phyloP scores from a whole-genome alignment of 106 monocot species.

The Dendrobium catenatum region DNA sequence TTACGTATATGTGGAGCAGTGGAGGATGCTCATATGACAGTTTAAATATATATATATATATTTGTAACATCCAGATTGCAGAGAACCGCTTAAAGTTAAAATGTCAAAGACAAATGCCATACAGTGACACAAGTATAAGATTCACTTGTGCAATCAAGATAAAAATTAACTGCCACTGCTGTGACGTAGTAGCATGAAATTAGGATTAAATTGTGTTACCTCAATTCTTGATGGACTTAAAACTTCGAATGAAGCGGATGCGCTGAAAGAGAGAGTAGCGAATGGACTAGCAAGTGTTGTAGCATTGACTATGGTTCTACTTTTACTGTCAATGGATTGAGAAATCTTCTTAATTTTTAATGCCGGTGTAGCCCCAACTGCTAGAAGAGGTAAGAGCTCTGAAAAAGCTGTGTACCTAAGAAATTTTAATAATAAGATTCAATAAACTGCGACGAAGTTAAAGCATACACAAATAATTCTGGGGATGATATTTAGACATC shows the following conservation, averaged over 20 bases:
- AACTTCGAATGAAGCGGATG: slow-evolving; percentile 88
- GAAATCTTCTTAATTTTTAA: slow-evolving; percentile 81
- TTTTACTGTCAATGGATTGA: slow-evolving; percentile 64
- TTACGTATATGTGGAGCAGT: background rate
- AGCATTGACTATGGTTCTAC: slow-evolving; percentile 47
- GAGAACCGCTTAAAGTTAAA: background rate
- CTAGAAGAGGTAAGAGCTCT: slow-evolving; percentile 74
- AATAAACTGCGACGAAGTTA: background rate
- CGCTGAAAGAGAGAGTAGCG: slow-evolving; percentile 65
- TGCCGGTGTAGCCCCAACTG: slow-evolving; percentile 38
- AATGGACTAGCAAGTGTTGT: slow-evolving; percentile 52
- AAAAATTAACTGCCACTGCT: background rate
- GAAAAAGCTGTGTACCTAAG: slow-evolving; percentile 89
- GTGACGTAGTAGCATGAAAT: background rate
- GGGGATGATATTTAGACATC: background rate
- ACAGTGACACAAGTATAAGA: background rate
- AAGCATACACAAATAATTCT: background rate
- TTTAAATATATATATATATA: too few relatives aligned
- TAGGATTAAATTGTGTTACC: slow-evolving; percentile 23
- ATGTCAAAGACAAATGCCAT: background rate
- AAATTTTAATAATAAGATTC: slow-evolving; percentile 8
- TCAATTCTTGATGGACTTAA: slow-evolving; percentile 77
- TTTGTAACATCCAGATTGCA: background rate
- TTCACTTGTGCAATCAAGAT: background rate
- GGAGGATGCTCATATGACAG: background rate